Base-by-base conservation (phyloP, 176 grass and related monocot species). In the Saccharum spontaneum region DNA sequence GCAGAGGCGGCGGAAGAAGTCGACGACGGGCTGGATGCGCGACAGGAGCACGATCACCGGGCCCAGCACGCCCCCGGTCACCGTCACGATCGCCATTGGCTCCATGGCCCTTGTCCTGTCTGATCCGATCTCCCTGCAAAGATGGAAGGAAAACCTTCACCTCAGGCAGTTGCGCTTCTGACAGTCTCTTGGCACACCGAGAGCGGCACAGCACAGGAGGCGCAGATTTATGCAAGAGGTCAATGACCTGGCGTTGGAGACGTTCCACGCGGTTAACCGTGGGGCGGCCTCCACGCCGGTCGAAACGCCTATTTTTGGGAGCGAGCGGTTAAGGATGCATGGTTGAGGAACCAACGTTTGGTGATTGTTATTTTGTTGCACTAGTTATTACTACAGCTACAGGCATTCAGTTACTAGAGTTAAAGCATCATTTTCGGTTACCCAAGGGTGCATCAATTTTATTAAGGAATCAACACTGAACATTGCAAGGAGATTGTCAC, bases 41-140 rank as follows among this genome's bases (percentile, higher is more conserved):
- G 71, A 76, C n/a, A 85, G 50, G 31, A 85, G n/a, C 50, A 89
- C 77, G 7, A 89, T 23, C 30, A 89, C 40, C 11, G 63, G 88
- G 8, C 69, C 77, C 1, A 89, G 71, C 63, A 85, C 62, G 50
- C 87, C 83, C 69, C 87, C 62, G 16, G 77, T 62, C 22, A 89
- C 82, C 38, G 87, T 89, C 82, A 85, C 24, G 71, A 89, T 89
- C 16, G 71, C 82, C 82, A 86, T 77, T 11, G 83, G 71, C 71
- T 86, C 88, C 83, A 89, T 85, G 18, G 3, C 40, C 10, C 15
- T 4, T 15, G 45, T 3, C 13, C 45, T 48, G 4, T 10, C 15
- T 23, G 12, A 31, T 31, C 24, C 43, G 59, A 3, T 31, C 55
- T 64, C 59, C 6, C 22, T 17, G 2, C 10, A 5, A 20, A 2